Base-by-base conservation (phyloP, 257 asterid species). In the Pogostemon cablin region DNA sequence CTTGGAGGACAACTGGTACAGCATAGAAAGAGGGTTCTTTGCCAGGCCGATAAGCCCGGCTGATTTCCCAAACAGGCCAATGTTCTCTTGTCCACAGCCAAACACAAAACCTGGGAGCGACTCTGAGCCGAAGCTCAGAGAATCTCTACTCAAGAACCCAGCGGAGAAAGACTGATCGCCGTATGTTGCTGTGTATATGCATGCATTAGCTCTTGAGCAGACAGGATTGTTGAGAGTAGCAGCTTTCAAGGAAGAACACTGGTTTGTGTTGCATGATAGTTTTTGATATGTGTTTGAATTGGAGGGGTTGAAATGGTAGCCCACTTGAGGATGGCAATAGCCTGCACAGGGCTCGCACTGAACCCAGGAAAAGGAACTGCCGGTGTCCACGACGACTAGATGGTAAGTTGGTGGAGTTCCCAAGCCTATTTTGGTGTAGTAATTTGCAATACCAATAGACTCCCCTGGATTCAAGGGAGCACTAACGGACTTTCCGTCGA, bases 311-410 rank as follows among this genome's bases (percentile, higher is more conserved):
- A 86, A 86, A 39, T 1, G 71, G 10, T 77, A 6, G 4, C 86
- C 90, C 1, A 52, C 61, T 56, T 86, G 88, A 2, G 85, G 75
- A 35, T 86, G 88, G 70, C 90, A 86, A 42, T 81, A 82, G 57
- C 80, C 72, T 3, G n/a, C 25, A 46, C 87, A 83, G 6, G 87
- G 87, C 70, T 80, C 72, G 76, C 87, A 83, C 39, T 83, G 87
- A 47, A 80, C 62, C 87, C 87, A 85, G 0, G 90, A 85, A 67
- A 85, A 77, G 65, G 90, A 85, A 83, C 88, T 83, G 34, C 90
- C 90, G 0, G 90, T 83, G 74, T 86, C 90, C 38, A 86, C 83
- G 0, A 86, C 79, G 0, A 86, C 90, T 2, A 69, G 75, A 49
- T 86, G 75, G 75, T 79, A 76, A 11, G 88, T 86, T 5, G 86